phyloP scores from a whole-genome alignment of 306 rosid genomes.

The Canavalia ensiformis region DNA sequence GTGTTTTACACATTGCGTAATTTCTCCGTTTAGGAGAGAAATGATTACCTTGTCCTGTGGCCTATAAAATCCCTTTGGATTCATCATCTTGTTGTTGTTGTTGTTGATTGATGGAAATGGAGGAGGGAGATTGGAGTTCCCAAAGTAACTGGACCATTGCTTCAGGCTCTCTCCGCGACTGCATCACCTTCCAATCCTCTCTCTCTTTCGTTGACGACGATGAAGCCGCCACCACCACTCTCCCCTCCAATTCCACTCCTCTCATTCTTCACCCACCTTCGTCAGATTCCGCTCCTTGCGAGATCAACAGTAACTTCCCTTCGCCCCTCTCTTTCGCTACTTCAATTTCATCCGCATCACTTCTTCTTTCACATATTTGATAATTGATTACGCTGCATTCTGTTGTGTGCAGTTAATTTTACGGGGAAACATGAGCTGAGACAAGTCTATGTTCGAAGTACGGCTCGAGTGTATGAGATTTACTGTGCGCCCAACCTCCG shows the following conservation, averaged over 20 bases:
- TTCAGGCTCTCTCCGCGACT: constrained; percentile 59
- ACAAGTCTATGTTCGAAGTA: constrained; percentile 86
- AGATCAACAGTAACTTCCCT: constrained; percentile 67
- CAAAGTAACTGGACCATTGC: constrained; percentile 65
- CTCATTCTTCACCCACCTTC: constrained; percentile 67
- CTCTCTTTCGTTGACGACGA: constrained; percentile 50
- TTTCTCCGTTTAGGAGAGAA: background rate
- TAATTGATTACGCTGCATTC: constrained; percentile 38
- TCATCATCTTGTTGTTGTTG: background rate
- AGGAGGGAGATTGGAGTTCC: constrained; percentile 48
- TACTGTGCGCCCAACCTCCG: constrained; percentile 59
- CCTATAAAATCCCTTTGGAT: background rate
- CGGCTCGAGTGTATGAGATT: constrained; percentile 86
- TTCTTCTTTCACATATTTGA: background rate
- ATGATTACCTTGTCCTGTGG: background rate
- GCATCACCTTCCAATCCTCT: constrained; percentile 69
- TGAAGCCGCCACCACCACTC: background rate
- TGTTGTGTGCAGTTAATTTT: constrained; percentile 64
- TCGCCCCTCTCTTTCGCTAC: background rate
- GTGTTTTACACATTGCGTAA: background rate
- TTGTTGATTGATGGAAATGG: constrained; percentile 47
- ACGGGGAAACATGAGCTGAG: constrained; percentile 68
- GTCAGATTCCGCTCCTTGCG: constrained; percentile 76
- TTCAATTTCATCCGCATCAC: background rate
- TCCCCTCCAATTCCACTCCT: constrained; percentile 48